Evolutionary conservation across 2,329 filamentous ascomycete species (phyloP).

Genomic region (Fusarium torreyae): DNA sequence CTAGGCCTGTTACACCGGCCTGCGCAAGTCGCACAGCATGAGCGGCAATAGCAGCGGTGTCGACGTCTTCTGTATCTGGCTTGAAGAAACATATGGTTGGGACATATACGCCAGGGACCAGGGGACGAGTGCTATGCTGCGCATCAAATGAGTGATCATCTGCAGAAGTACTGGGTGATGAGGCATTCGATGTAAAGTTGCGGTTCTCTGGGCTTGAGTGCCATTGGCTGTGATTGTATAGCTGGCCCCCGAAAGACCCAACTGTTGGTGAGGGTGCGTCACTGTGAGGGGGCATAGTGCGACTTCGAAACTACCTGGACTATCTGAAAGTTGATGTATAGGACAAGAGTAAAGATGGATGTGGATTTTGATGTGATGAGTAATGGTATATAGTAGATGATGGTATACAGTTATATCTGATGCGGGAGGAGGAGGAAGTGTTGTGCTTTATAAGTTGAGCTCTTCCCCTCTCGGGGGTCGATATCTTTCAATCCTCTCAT

Average conservation of each 20-base stretch:
- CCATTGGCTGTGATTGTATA: slow-evolving; percentile 54
- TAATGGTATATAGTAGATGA: not conserved
- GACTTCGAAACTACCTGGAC: not conserved
- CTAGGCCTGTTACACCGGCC: slow-evolving; percentile 80
- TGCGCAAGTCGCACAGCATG: slow-evolving; percentile 79
- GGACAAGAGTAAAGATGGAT: not conserved
- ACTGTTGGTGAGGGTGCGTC: slow-evolving; percentile 46
- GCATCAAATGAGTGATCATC: slow-evolving; percentile 57
- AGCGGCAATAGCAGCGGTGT: slow-evolving; percentile 71
- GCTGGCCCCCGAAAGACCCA: slow-evolving; percentile 31
- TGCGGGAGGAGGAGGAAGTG: not conserved
- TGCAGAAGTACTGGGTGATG: slow-evolving; percentile 58
- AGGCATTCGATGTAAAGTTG: slow-evolving; percentile 52
- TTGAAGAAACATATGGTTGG: slow-evolving; percentile 84
- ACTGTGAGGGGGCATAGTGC: slow-evolving; percentile 45
- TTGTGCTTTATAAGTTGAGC: slow-evolving; percentile 10
- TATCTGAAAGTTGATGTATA: not conserved
- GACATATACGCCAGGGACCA: slow-evolving; percentile 75
- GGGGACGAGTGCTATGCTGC: slow-evolving; percentile 54
- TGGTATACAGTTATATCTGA: not conserved
- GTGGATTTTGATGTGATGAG: not conserved
- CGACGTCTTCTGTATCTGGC: slow-evolving; percentile 74
- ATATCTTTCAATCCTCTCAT: slow-evolving; percentile 4
- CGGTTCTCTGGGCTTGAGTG: slow-evolving; percentile 37
- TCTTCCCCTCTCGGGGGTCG: not conserved